Evolutionary conservation across 768 basidiomycete species (phyloP).

Genomic region (Galerina sulciceps): DNA sequence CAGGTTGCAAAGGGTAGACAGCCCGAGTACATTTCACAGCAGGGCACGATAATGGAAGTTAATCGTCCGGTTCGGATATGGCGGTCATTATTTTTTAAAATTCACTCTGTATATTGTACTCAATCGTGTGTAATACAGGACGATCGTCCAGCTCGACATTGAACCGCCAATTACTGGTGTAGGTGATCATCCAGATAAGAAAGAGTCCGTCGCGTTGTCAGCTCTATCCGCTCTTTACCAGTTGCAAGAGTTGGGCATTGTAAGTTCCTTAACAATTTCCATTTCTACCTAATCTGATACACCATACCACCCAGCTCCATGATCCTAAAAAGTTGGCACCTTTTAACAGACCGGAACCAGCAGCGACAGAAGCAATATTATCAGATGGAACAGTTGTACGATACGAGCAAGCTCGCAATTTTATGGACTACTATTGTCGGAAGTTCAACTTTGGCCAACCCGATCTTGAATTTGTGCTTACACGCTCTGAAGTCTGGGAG

Average conservation of each 20-base stretch:
- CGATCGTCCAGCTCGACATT: conserved; percentile 42
- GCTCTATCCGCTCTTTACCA: conserved; percentile 77
- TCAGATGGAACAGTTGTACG: conserved; percentile 67
- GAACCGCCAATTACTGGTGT: conserved; percentile 54
- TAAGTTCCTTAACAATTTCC: conserved; percentile 40
- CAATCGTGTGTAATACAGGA: conserved; percentile 28
- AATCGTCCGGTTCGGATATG: conserved; percentile 33
- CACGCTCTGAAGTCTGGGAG: conserved; percentile 56
- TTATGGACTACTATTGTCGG: conserved; percentile 96
- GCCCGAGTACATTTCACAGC: conserved; percentile 36
- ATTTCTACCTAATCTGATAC: not conserved
- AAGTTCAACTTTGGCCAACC: conserved; percentile 76
- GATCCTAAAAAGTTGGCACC: conserved; percentile 35
- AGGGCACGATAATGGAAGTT: conserved; percentile 30
- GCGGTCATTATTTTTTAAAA: conserved; percentile 41
- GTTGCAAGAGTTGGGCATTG: conserved; percentile 62
- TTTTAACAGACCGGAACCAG: conserved; percentile 14
- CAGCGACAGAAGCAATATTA: conserved; percentile 36
- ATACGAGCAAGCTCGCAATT: conserved; percentile 78
- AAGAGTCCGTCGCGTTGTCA: conserved; percentile 76
- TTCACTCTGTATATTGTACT: not conserved
- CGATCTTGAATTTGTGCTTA: conserved; percentile 56
- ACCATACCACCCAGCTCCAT: conserved; percentile 35
- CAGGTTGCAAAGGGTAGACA: conserved; percentile 26
- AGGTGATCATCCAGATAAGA: conserved; percentile 63